Conservation (phyloP, 257 asterid genomes). For the Penstemon eatonii region DNA sequence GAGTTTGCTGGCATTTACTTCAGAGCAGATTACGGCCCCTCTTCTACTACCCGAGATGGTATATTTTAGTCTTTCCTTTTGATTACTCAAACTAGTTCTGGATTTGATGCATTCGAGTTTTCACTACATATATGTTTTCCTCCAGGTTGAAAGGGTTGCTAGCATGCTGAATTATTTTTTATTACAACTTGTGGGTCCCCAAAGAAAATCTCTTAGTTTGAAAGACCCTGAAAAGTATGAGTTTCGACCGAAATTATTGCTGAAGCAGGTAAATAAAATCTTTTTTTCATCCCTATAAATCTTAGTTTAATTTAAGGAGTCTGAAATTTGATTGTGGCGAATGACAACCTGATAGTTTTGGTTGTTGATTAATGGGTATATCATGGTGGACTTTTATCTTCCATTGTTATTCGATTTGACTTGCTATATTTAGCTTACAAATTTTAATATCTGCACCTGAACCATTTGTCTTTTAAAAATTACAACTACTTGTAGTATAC, state of each 20-base stretch:
- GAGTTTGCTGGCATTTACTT: conserved; percentile 85
- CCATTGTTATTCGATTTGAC: not conserved
- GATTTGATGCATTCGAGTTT: not conserved
- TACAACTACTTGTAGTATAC: too few species aligned
- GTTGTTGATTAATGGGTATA: not conserved
- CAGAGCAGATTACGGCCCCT: conserved; percentile 93
- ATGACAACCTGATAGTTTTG: not conserved
- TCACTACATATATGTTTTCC: conserved; percentile 17
- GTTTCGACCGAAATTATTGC: conserved; percentile 84
- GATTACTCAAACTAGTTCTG: conserved; percentile 24
- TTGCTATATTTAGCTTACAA: not conserved
- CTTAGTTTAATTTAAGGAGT: not conserved
- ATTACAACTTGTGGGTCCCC: conserved; percentile 95
- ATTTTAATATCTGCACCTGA: not conserved
- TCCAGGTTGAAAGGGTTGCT: conserved; percentile 97
- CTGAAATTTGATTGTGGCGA: conserved; percentile 3
- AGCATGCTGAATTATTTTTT: conserved; percentile 96
- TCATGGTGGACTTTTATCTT: not conserved
- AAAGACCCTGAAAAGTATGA: conserved; percentile 98
- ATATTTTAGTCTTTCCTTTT: conserved; percentile 24
- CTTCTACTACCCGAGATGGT: conserved; percentile 97
- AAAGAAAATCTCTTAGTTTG: conserved; percentile 86
- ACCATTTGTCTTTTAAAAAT: too few species aligned
- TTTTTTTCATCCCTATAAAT: conserved; percentile 10
- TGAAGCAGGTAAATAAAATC: conserved; percentile 66